Evolutionary conservation across 2,329 filamentous ascomycete species (phyloP).

Genomic region (Plectosphaerella cucumerina): DNA sequence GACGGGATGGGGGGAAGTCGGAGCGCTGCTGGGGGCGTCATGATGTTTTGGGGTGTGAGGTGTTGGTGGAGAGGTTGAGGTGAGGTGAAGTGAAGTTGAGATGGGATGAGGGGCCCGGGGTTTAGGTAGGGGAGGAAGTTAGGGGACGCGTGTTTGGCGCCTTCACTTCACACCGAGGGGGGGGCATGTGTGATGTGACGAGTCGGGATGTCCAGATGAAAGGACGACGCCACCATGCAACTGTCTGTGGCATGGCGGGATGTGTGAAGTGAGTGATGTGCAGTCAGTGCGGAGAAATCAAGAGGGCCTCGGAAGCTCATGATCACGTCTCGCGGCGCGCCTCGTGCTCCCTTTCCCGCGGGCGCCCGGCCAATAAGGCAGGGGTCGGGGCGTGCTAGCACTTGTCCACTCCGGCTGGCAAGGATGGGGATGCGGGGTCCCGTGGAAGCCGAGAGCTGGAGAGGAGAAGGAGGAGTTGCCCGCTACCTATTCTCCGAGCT

Average conservation of each 20-base stretch:
- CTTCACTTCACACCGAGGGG: too few relatives aligned
- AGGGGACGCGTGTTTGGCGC: too few relatives aligned
- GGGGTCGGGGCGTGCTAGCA: not conserved
- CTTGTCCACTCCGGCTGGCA: too few relatives aligned
- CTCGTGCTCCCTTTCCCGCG: not conserved
- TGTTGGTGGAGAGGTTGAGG: not conserved
- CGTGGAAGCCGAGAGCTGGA: too few relatives aligned
- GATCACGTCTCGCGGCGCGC: constrained; percentile 2
- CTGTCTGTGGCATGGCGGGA: not conserved
- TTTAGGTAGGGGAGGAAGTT: not conserved
- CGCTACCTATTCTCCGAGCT: too few relatives aligned
- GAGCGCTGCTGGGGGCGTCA: constrained; percentile 1
- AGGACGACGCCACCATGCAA: not conserved
- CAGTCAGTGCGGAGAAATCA: constrained; percentile 3
- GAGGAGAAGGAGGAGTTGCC: too few relatives aligned
- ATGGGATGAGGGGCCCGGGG: not conserved
- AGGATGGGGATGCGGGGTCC: too few relatives aligned
- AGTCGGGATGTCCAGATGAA: too few relatives aligned
- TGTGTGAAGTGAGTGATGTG: too few relatives aligned
- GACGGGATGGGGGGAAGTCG: constrained; percentile 13
- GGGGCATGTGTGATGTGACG: too few relatives aligned
- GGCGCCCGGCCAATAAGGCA: not conserved
- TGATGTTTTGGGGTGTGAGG: constrained; percentile 1
- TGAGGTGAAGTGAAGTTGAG: not conserved
- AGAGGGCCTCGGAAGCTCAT: constrained; percentile 13